A percentile compares a stretch with the other conserved stretches of the same genome.
Conservation (phyloP, 2,329 filamentous ascomycete genomes). For the Grosmannia penicillata region DNA sequence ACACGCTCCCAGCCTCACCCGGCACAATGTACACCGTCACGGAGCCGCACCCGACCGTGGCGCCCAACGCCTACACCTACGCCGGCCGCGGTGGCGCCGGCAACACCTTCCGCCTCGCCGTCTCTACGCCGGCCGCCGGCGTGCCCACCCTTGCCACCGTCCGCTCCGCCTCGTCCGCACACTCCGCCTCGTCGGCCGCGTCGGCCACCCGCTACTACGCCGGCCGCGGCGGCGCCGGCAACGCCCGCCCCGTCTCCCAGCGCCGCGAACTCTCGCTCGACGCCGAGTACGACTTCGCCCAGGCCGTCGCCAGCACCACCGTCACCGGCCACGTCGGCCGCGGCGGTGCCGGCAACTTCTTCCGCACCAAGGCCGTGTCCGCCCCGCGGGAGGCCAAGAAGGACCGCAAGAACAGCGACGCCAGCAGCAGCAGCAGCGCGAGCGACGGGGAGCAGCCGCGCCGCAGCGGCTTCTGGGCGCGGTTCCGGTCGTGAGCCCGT, state of each 20-base stretch:
- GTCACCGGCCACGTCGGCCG: slow-evolving; percentile 46
- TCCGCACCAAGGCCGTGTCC: slow-evolving; percentile 9
- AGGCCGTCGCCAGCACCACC: slow-evolving; percentile 34
- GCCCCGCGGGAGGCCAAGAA: slow-evolving; percentile 4
- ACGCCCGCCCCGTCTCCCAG: slow-evolving; percentile 37
- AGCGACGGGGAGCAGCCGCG: slow-evolving; percentile 1
- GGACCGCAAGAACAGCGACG: slow-evolving; percentile 17
- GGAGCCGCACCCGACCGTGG: slow-evolving; percentile 32
- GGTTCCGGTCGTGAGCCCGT: background rate
- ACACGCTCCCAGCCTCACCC: background rate
- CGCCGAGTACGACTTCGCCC: slow-evolving; percentile 45
- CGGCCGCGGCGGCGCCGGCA: slow-evolving; percentile 54
- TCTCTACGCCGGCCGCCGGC: slow-evolving; percentile 30
- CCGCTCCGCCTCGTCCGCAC: slow-evolving; percentile 24
- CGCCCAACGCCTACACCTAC: slow-evolving; percentile 31
- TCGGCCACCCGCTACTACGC: slow-evolving; percentile 41
- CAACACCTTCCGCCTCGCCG: slow-evolving; percentile 34
- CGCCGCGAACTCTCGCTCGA: slow-evolving; percentile 50
- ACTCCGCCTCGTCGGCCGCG: slow-evolving; percentile 27
- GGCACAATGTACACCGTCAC: slow-evolving; percentile 28
- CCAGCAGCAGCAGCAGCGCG: slow-evolving; percentile 11
- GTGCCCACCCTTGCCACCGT: slow-evolving; percentile 30
- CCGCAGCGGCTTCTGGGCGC: slow-evolving; percentile 21
- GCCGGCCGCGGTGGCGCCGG: slow-evolving; percentile 41
- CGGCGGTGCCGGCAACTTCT: slow-evolving; percentile 47